phyloP scores from a whole-genome alignment of 2,329 filamentous ascomycete genomes.

The Ophiostoma montium region DNA sequence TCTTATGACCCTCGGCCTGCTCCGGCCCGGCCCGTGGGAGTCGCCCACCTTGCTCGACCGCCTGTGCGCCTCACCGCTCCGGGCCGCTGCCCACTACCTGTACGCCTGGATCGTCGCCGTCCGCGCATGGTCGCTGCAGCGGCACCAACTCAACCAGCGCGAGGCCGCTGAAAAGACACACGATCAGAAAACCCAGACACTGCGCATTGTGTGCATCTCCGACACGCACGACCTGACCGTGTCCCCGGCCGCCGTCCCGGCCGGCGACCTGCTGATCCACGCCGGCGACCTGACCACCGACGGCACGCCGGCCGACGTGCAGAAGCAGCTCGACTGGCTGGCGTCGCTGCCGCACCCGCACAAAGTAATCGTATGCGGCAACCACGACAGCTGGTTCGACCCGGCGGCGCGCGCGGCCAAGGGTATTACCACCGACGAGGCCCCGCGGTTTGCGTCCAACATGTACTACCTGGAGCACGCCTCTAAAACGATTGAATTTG shows the following conservation, averaged over 20 bases:
- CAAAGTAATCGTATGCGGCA: conserved; percentile 74
- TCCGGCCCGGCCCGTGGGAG: conserved; percentile 12
- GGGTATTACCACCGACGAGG: conserved; percentile 33
- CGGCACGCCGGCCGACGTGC: conserved; percentile 60
- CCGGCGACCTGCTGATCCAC: conserved; percentile 77
- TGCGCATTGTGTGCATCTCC: conserved; percentile 76
- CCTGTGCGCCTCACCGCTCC: conserved; percentile 54
- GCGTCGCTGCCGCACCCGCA: conserved; percentile 56
- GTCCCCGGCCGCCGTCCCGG: conserved; percentile 47
- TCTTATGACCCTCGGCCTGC: conserved; percentile 10
- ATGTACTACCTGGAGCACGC: conserved; percentile 66
- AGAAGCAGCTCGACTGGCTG: conserved; percentile 77
- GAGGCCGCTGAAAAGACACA: conserved; percentile 14
- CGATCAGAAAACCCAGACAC: conserved; percentile 23
- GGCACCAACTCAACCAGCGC: neutral
- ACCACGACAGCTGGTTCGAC: conserved; percentile 83
- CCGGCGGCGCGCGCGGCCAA: conserved; percentile 40
- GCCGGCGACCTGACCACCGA: conserved; percentile 70
- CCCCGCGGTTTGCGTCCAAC: conserved; percentile 33
- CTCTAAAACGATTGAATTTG: conserved; percentile 48
- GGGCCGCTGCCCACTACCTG: conserved; percentile 44
- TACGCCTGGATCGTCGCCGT: conserved; percentile 53
- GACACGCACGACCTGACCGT: conserved; percentile 65
- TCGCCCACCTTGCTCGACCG: conserved; percentile 42
- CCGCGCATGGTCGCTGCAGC: conserved; percentile 24